These are phyloP conservation scores for Cystobasidium slooffiae DNA, from an alignment of 1,284 basidiomycete genomes.

Conservation along the genomic window DNA sequence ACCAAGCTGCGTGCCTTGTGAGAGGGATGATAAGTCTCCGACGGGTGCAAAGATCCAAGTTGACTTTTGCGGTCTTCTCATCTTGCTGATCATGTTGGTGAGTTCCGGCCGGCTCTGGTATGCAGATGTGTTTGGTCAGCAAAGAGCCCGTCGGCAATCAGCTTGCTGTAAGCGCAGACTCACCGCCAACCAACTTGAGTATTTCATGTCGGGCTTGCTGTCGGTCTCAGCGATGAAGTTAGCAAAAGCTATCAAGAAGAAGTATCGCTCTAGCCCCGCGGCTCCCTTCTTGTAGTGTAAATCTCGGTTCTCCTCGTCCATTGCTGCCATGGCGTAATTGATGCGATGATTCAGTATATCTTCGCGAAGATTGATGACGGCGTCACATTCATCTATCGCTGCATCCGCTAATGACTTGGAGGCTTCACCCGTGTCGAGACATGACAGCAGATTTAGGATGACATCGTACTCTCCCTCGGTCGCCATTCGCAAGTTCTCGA, in stretches of 20 bases:
- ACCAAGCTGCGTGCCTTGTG: slow-evolving; percentile 21
- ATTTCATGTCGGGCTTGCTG: slow-evolving; percentile 70
- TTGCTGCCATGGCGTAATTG: slow-evolving; percentile 78
- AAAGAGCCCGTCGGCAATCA: not conserved
- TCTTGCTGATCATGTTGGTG: slow-evolving; percentile 79
- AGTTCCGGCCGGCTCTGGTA: slow-evolving; percentile 88
- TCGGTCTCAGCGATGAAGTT: slow-evolving; percentile 80
- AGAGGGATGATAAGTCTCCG: slow-evolving; percentile 71
- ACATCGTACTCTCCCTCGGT: slow-evolving; percentile 88
- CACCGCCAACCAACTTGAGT: slow-evolving; percentile 85
- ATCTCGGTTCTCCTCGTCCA: slow-evolving; percentile 63
- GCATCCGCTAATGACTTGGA: slow-evolving; percentile 85
- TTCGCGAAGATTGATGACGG: slow-evolving; percentile 86
- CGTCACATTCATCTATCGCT: slow-evolving; percentile 86
- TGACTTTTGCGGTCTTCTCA: slow-evolving; percentile 72
- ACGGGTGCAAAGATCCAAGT: slow-evolving; percentile 81
- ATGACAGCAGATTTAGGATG: slow-evolving; percentile 84
- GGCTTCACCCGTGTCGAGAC: slow-evolving; percentile 77
- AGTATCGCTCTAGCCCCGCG: slow-evolving; percentile 66
- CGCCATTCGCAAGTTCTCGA: slow-evolving; percentile 83
- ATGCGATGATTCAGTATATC: slow-evolving; percentile 81
- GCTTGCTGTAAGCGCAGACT: slow-evolving; percentile 45
- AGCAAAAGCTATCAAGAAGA: slow-evolving; percentile 93
- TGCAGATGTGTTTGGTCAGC: no score
- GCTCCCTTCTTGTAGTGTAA: slow-evolving; percentile 58